Base-by-base conservation (phyloP, 176 grass and related monocot species). In the Secale cereale region DNA sequence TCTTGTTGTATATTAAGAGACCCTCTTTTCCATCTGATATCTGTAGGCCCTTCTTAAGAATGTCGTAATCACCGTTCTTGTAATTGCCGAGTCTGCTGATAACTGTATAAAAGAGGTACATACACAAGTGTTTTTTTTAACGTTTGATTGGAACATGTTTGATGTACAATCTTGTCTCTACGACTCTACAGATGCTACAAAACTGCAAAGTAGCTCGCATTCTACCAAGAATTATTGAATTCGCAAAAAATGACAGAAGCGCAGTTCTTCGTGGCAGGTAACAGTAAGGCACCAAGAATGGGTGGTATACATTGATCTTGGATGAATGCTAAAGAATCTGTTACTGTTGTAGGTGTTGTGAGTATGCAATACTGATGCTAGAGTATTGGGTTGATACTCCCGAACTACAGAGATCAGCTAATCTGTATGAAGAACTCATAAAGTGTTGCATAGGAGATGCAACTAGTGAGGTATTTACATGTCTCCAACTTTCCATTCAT, bases 181-280 rank as follows among this genome's bases (percentile, higher is more conserved):
- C n/a, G n/a, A n/a, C 41, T 74, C 6, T 28, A 31, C 77, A 98
- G 93, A 90, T 98, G 88, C 79, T 98, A 90, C 74, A 74, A 28
- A 94, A 95, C 80, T 95, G 96, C 87, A 98, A 98, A 64, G 96
- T 98, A 81, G 85, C 96, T 75, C 93, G 96, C 85, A 86, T 95
- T 28, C 90, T 98, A 78, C 89, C 91, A 83, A 92, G 46, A 59
- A 82, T 98, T 83, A 91, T 87, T 86, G 93, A 95, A 84, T 83
- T 85, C 32, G 96, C 90, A 64, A 95, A 98, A 87, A 91, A 91
- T 66, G 96, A 98, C 62, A 87, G 76, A 83, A 95, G 91, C 81
- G 89, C 93, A 76, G 41, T 88, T 92, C 91, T 94, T 77, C 90
- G 93, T 86, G 85, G 31, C 63, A 92, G 93, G 90, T 92, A 82